Percentiles rank a stretch among this genome's conserved stretches.
Evolutionary conservation across 2,329 filamentous ascomycete species (phyloP).

Genomic region (Aspergillus fumigatus): DNA sequence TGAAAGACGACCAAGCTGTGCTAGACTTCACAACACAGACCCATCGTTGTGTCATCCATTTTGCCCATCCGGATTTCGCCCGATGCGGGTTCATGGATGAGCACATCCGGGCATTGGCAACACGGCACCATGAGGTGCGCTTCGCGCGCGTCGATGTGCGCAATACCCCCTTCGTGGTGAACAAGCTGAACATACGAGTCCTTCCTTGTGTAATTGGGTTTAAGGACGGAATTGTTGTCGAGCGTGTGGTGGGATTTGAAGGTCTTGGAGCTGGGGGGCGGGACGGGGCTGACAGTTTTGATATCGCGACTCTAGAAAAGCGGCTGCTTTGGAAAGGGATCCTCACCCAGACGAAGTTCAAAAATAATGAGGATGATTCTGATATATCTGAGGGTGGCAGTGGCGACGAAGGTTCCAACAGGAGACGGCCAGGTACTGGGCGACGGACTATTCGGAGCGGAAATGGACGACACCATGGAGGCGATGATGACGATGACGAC

Average conservation of each 20-base stretch:
- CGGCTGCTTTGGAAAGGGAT: slow-evolving; percentile 38
- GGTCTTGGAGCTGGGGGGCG: slow-evolving; percentile 36
- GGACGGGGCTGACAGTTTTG: slow-evolving; percentile 38
- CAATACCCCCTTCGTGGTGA: slow-evolving; percentile 44
- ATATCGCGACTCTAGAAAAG: slow-evolving; percentile 39
- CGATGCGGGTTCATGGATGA: slow-evolving; percentile 60
- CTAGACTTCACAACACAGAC: slow-evolving; percentile 58
- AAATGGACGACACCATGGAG: slow-evolving; percentile 20
- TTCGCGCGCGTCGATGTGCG: slow-evolving; percentile 46
- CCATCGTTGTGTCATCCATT: slow-evolving; percentile 57
- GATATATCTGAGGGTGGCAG: slow-evolving; percentile 22
- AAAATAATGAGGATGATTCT: slow-evolving; percentile 20
- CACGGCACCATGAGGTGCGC: slow-evolving; percentile 37
- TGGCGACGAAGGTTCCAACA: slow-evolving; percentile 17
- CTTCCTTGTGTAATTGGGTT: slow-evolving; percentile 49
- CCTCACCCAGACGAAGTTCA: slow-evolving; percentile 32
- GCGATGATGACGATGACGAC: slow-evolving; percentile 35
- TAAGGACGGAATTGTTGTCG: slow-evolving; percentile 42
- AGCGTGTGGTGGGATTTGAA: slow-evolving; percentile 46
- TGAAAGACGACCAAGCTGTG: slow-evolving; percentile 51
- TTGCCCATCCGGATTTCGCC: slow-evolving; percentile 60
- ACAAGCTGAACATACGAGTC: slow-evolving; percentile 43
- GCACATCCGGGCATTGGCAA: slow-evolving; percentile 47
- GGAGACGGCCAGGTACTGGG: slow-evolving; percentile 8
- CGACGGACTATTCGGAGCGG: slow-evolving; percentile 29